Conservation (phyloP, 257 asterid species). For the Nicotiana obtusifolia region DNA sequence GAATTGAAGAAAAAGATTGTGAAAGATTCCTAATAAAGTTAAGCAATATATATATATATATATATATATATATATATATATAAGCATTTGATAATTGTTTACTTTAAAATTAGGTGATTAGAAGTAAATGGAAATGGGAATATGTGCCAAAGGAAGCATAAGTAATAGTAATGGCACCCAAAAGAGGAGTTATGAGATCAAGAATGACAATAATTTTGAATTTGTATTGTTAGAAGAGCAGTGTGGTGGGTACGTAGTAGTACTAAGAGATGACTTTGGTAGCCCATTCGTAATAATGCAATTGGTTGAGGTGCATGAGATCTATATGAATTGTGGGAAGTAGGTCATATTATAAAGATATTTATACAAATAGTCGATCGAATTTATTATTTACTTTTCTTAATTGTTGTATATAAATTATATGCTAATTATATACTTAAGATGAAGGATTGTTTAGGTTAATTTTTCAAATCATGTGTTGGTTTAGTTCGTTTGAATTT, state of each 20-base stretch:
- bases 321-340: too few species aligned
- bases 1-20: neutral
- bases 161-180: neutral
- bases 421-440: too few species aligned
- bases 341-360: too few species aligned
- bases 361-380: too few species aligned
- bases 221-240: neutral
- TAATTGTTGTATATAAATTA: too few species aligned
- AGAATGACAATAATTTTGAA: neutral
- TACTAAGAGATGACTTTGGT: neutral
- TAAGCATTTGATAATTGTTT: neutral
- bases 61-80: too few species aligned
- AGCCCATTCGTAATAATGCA: neutral
- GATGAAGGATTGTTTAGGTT: too few species aligned
- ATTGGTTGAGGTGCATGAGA: neutral
- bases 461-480: too few species aligned
- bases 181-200: neutral
- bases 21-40: neutral
- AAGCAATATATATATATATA: neutral
- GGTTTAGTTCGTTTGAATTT: too few species aligned
- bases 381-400: too few species aligned
- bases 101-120: neutral
- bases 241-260: neutral
- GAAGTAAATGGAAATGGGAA: neutral
- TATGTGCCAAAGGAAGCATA: neutral